These are phyloP conservation scores for Fusarium tanahbumbuense DNA, from an alignment of 2,329 filamentous ascomycete genomes.

Conservation along the genomic window DNA sequence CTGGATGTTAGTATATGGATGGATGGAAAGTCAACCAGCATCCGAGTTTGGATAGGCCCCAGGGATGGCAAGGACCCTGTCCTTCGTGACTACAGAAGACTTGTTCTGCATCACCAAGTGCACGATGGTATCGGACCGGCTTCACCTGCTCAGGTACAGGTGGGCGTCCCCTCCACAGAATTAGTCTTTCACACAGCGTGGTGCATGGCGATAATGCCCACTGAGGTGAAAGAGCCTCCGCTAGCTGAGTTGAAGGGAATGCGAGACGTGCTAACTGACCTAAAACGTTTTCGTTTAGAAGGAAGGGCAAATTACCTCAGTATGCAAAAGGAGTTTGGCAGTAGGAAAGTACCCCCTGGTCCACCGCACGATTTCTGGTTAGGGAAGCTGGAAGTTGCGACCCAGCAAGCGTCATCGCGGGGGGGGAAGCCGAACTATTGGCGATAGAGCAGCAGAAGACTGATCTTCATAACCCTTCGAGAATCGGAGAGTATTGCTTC, in stretches of 20 bases:
- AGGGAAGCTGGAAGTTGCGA: conserved; percentile 45
- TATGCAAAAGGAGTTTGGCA: conserved; percentile 19
- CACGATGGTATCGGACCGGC: conserved; percentile 57
- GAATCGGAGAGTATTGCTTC: background rate
- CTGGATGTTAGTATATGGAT: conserved; percentile 42
- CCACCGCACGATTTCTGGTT: conserved; percentile 53
- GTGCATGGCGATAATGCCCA: conserved; percentile 60
- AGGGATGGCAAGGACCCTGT: conserved; percentile 52
- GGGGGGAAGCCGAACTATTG: conserved; percentile 18
- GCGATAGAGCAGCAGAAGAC: conserved; percentile 14
- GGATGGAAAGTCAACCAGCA: conserved; percentile 43
- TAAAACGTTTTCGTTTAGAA: conserved; percentile 55
- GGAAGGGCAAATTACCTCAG: conserved; percentile 48
- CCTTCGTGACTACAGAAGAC: conserved; percentile 61
- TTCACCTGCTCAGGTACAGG: conserved; percentile 61
- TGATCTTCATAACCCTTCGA: background rate
- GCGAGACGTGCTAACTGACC: conserved; percentile 57
- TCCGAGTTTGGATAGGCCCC: conserved; percentile 61
- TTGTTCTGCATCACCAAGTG: conserved; percentile 54
- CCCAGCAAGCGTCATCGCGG: conserved; percentile 7
- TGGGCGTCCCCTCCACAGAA: conserved; percentile 60
- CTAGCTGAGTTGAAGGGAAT: conserved; percentile 51
- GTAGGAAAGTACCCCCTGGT: conserved; percentile 26
- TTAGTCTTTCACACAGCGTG: conserved; percentile 65
- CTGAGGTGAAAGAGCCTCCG: conserved; percentile 45